Evolutionary conservation across 1,284 basidiomycete genomes (phyloP).

Genomic region (Rhodotorula sp.): DNA sequence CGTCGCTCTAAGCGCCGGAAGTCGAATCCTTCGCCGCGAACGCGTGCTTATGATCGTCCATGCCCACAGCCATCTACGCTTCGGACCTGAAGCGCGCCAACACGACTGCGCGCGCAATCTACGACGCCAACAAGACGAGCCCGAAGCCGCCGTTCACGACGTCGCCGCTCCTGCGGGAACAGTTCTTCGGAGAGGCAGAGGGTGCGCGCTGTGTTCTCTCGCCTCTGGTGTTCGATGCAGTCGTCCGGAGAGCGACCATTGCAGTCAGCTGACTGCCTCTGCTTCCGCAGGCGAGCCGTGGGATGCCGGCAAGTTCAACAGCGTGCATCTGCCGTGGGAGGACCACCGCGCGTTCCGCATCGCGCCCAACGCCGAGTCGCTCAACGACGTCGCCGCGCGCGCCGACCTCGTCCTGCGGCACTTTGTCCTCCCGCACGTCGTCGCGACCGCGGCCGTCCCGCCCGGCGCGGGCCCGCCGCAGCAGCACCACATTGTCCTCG

Average conservation of each 20-base stretch:
- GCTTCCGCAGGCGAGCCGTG: conserved; percentile 19
- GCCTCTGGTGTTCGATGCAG: too few relatives aligned
- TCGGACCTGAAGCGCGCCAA: conserved; percentile 77
- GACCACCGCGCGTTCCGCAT: conserved; percentile 56
- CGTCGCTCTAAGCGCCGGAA: background rate
- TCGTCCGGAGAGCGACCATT: too few relatives aligned
- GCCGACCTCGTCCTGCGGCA: conserved; percentile 63
- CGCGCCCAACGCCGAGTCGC: conserved; percentile 62
- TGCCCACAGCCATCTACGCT: conserved; percentile 63
- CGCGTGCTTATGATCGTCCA: background rate
- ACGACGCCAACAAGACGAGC: conserved; percentile 55
- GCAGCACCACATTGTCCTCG: conserved; percentile 65
- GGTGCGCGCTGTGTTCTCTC: conserved; percentile 53
- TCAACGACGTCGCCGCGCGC: conserved; percentile 66
- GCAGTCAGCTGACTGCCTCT: too few relatives aligned
- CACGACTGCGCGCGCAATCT: conserved; percentile 67
- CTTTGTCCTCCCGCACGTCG: conserved; percentile 64
- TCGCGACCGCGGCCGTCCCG: conserved; percentile 16
- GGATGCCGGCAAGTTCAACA: conserved; percentile 39
- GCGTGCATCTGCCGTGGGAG: conserved; percentile 42
- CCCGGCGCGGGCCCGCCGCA: conserved; percentile 11
- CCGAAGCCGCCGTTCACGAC: conserved; percentile 59
- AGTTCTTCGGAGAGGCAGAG: conserved; percentile 70
- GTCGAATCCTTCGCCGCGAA: background rate
- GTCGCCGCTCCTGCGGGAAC: conserved; percentile 52